A percentile compares a stretch with the other conserved stretches of the same genome.
These are phyloP conservation scores for Miscanthus lutarioriparius DNA, from an alignment of 176 grass and related monocot species.

Conservation along the genomic window DNA sequence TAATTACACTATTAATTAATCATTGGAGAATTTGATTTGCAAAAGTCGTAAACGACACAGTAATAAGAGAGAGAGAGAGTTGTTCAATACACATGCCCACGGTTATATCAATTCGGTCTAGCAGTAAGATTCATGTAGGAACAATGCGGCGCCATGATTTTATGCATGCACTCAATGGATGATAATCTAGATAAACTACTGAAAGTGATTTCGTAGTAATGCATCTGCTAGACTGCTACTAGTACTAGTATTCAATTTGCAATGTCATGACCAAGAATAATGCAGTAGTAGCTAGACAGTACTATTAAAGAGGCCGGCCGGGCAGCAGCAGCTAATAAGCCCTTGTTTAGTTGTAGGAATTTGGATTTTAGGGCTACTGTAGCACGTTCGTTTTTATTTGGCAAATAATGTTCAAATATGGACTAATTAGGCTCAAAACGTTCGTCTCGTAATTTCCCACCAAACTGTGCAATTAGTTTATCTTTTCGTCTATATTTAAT, in stretches of 20 bases:
- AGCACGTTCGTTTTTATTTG: no score
- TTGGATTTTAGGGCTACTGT: no score
- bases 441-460: no score
- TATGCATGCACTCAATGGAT: constrained; percentile 1
- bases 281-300: not conserved
- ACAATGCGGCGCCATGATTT: not conserved
- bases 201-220: not conserved
- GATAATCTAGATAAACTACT: not conserved
- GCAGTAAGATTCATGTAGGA: not conserved
- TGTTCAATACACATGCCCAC: no score
- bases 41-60: not conserved
- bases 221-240: no score
- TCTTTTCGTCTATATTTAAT: no score
- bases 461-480: no score
- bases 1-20: not conserved
- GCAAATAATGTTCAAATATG: no score
- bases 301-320: not conserved
- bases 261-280: not conserved
- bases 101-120: not conserved
- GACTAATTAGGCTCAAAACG: no score
- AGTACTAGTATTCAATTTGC: not conserved
- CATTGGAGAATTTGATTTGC: not conserved
- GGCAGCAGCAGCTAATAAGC: not conserved
- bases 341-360: no score
- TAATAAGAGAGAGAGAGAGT: no score